Evolutionary conservation across 192 early-diverging fungal genomes (phyloP).

Genomic region (Backusella psychrophila): DNA sequence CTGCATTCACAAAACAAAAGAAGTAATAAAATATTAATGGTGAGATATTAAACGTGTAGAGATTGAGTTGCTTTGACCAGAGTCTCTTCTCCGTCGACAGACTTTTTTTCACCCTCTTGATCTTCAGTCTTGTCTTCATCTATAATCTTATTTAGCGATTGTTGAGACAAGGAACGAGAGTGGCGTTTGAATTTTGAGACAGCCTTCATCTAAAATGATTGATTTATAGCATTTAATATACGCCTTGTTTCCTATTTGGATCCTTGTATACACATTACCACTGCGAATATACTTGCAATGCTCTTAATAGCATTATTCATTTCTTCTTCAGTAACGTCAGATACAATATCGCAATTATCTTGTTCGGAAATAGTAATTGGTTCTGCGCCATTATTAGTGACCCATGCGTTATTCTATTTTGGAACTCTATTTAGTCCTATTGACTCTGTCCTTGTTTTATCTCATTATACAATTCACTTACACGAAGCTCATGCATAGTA

Average conservation of each 20-base stretch:
- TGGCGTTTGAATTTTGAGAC: constrained; percentile 49
- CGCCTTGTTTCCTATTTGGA: not conserved
- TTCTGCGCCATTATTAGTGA: constrained; percentile 65
- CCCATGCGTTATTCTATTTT: constrained; percentile 71
- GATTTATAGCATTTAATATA: not conserved
- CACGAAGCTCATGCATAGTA: constrained; percentile 68
- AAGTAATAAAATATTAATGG: not conserved
- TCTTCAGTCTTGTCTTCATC: constrained; percentile 15
- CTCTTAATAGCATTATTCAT: constrained; percentile 70
- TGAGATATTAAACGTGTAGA: not conserved
- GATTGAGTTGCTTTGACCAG: not conserved
- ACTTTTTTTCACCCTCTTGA: not conserved
- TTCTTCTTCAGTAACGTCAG: constrained; percentile 87
- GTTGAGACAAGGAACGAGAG: constrained; percentile 36
- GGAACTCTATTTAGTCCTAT: not conserved
- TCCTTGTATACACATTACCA: constrained; percentile 44
- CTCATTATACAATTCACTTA: constrained; percentile 28
- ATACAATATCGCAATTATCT: constrained; percentile 72
- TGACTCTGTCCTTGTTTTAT: not conserved
- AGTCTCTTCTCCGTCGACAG: not conserved
- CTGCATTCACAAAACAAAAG: not conserved
- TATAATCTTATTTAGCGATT: constrained; percentile 22
- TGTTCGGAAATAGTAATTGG: constrained; percentile 67
- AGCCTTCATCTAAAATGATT: constrained; percentile 39
- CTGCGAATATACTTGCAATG: constrained; percentile 58